Evolutionary conservation across 176 grass and related monocot genomes (phyloP), one percentile per base, ranked within the genome.

Genomic region (Phragmites australis): DNA sequence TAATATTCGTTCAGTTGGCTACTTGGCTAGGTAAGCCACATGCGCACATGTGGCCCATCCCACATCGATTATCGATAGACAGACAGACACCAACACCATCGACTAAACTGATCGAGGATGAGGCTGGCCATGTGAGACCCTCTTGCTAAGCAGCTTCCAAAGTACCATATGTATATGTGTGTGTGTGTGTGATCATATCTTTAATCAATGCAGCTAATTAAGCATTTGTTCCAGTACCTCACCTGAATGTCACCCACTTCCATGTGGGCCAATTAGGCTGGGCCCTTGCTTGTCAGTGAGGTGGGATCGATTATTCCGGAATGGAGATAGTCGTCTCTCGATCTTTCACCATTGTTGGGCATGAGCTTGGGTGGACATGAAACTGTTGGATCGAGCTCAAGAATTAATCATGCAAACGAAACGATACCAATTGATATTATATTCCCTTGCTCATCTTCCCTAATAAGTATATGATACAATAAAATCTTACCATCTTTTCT

Each of bases 141-240:
- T 91, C 88, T 94, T 79, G 74, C 89, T 69, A 69, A 87, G 89
- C 87, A 94, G 65, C 90, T 94, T 94, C 89, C 86, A 87, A 88
- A 64, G 37, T 46, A n/a, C n/a, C n/a, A n/a, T n/a, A n/a, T n/a
- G n/a, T n/a, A n/a, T n/a, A 45, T 46, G 27, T 53, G n/a, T 32
- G 60, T 83, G 25, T 29, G 37, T 34, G 3, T 23, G n/a, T 56
- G 61, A 65, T 86, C 42, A 68, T 54, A 0, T 46, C 30, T 40
- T 58, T 48, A 76, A 41, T 19, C 49, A 59, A 70, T 32, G 16
- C 59, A 18, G 30, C 6, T 37, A 49, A n/a, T n/a, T n/a, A n/a
- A n/a, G 17, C 54, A 22, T 49, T 18, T 18, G 29, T 34, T 51
- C 14, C 13, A 32, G 27, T 47, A 37, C 74, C 23, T 18, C 15